These are phyloP conservation scores for Starmerella gropengiesseri DNA, from an alignment of 805 yeast species.

Conservation along the genomic window DNA sequence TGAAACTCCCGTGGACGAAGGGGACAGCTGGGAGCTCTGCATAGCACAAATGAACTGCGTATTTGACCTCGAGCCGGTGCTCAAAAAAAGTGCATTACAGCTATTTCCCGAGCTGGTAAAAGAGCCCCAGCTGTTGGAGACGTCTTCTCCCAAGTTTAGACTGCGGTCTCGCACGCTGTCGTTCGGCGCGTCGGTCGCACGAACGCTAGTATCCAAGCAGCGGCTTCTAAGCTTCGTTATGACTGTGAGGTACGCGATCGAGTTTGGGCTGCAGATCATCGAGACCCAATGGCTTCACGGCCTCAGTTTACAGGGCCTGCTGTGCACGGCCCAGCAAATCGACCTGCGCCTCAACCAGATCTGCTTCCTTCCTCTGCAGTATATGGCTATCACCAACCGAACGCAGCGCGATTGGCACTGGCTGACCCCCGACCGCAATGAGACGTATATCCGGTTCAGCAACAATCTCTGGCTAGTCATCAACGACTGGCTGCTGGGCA, in stretches of 20 bases:
- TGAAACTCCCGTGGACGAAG: not conserved
- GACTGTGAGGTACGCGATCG: slow-evolving; percentile 26
- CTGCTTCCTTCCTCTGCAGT: slow-evolving; percentile 71
- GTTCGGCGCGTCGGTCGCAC: slow-evolving; percentile 6
- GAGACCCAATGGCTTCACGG: slow-evolving; percentile 24
- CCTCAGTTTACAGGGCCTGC: slow-evolving; percentile 25
- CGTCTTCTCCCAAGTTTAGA: slow-evolving; percentile 1
- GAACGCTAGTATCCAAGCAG: slow-evolving; percentile 6
- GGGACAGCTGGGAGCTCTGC: slow-evolving; percentile 15
- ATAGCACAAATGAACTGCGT: slow-evolving; percentile 31
- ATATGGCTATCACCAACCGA: slow-evolving; percentile 41
- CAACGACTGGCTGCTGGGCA: slow-evolving; percentile 73
- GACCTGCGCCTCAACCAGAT: slow-evolving; percentile 68
- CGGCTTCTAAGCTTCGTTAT: slow-evolving; percentile 21
- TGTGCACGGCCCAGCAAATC: slow-evolving; percentile 68
- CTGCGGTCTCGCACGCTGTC: slow-evolving; percentile 24
- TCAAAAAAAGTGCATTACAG: slow-evolving; percentile 23
- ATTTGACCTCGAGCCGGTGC: slow-evolving; percentile 27
- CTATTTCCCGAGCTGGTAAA: slow-evolving; percentile 23
- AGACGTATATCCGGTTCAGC: slow-evolving; percentile 51
- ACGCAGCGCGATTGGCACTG: slow-evolving; percentile 29
- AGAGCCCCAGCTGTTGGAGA: slow-evolving; percentile 9
- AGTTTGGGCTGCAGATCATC: slow-evolving; percentile 26
- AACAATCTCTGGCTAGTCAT: slow-evolving; percentile 79
- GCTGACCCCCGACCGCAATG: slow-evolving; percentile 35